Conservation (phyloP, 2,329 filamentous ascomycete genomes). For the Aspergillus sergii region DNA sequence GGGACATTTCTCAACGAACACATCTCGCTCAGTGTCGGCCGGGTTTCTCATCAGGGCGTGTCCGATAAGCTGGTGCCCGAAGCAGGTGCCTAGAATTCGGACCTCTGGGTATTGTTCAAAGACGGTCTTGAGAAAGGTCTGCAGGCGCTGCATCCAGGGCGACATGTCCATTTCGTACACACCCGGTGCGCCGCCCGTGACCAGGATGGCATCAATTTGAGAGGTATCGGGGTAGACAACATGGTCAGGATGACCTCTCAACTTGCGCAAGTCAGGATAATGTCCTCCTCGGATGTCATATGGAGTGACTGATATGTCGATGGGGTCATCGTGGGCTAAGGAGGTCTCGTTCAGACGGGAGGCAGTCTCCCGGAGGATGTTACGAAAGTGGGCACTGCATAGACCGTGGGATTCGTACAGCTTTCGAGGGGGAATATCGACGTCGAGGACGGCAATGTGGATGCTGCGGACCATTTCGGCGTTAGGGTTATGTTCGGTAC, state of each 20-base stretch:
- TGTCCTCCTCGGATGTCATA: conserved; percentile 30
- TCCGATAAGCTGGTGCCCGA: conserved; percentile 37
- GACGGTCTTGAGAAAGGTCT: conserved; percentile 28
- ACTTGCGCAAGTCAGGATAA: conserved; percentile 23
- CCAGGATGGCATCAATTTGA: conserved; percentile 32
- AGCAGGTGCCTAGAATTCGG: conserved; percentile 38
- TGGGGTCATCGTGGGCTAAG: conserved; percentile 7
- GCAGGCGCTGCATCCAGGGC: conserved; percentile 29
- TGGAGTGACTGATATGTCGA: conserved; percentile 26
- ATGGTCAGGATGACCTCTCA: not conserved
- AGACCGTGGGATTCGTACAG: conserved; percentile 29
- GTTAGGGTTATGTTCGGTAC: not conserved
- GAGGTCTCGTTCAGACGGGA: conserved; percentile 22
- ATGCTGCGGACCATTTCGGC: conserved; percentile 25
- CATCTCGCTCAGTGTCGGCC: conserved; percentile 7
- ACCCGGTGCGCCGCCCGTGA: conserved; percentile 31
- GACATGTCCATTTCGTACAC: conserved; percentile 24
- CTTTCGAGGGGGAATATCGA: conserved; percentile 28
- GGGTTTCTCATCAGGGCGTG: conserved; percentile 7
- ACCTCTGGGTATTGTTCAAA: conserved; percentile 28
- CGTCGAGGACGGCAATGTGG: conserved; percentile 29
- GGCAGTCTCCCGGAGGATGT: conserved; percentile 28
- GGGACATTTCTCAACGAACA: conserved; percentile 24
- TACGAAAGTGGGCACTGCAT: conserved; percentile 29
- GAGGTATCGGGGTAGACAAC: not conserved